Conservation (phyloP, 2,329 filamentous ascomycete genomes). For the Aspergillus sp. region DNA sequence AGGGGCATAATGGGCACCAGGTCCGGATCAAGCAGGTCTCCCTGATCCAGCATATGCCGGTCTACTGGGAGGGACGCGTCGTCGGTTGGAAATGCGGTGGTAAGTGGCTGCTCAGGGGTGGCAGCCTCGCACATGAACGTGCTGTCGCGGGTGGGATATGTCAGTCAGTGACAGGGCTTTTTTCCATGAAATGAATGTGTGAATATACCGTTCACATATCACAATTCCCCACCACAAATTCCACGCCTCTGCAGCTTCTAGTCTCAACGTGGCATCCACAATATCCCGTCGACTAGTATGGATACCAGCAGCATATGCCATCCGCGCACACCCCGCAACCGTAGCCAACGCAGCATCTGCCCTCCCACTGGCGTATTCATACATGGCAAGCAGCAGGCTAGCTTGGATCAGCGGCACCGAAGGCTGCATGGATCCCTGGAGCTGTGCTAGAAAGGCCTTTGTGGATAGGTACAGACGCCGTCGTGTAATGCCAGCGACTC, state of each 20-base stretch:
- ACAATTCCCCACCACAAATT: slow-evolving; percentile 4
- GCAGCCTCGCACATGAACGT: slow-evolving; percentile 1
- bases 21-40: background rate
- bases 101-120: background rate
- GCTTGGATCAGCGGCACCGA: slow-evolving; percentile 1
- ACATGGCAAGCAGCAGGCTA: background rate
- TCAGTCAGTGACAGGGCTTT: no score
- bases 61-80: background rate
- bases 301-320: background rate
- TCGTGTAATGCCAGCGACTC: background rate
- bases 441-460: slow-evolving; percentile 2
- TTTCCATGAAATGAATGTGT: background rate
- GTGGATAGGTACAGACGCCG: background rate
- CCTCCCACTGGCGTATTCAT: slow-evolving; percentile 3
- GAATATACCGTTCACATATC: slow-evolving; percentile 1
- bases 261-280: background rate
- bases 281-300: background rate
- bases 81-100: background rate
- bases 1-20: background rate
- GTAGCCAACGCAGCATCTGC: background rate
- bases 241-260: background rate
- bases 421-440: slow-evolving; percentile 2
- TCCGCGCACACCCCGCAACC: background rate
- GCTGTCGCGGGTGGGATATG: background rate
- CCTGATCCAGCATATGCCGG: background rate